Evolutionary conservation across 108 stramenopile species (phyloP).

Genomic region (Stephanodiscus minutulus): DNA sequence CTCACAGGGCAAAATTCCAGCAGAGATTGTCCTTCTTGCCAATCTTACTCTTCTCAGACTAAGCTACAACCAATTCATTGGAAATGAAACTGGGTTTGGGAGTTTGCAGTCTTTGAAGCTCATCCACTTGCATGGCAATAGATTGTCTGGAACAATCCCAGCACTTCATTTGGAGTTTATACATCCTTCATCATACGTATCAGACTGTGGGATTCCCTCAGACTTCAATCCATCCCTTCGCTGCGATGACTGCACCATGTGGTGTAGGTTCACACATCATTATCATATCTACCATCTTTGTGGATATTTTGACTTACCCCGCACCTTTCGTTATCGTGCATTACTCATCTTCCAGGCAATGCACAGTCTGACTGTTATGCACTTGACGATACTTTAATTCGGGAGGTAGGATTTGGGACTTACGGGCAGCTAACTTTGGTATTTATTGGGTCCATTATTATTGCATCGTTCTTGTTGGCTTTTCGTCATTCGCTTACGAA

Average conservation of each 20-base stretch:
- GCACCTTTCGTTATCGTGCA: background rate
- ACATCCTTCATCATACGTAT: background rate
- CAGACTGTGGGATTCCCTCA: constrained; percentile 10
- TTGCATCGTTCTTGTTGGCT: background rate
- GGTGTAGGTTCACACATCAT: background rate
- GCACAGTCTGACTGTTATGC: background rate
- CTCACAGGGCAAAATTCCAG: constrained; percentile 3
- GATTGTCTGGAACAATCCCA: constrained; percentile 6
- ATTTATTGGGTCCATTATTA: background rate
- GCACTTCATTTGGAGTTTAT: background rate
- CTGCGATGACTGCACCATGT: constrained; percentile 12
- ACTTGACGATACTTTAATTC: background rate
- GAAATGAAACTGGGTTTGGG: background rate
- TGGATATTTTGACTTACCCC: background rate
- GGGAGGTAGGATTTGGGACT: background rate
- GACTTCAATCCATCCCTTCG: background rate
- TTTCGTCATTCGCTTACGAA: background rate
- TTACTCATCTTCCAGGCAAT: background rate
- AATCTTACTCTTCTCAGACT: background rate
- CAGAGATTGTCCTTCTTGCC: constrained; percentile 1
- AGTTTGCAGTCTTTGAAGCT: background rate
- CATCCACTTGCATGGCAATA: constrained; percentile 6
- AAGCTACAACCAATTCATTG: background rate
- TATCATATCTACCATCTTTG: background rate
- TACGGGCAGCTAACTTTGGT: background rate